Base-by-base conservation (phyloP, 352 stramenopile species). In the Phytophthora multivora region DNA sequence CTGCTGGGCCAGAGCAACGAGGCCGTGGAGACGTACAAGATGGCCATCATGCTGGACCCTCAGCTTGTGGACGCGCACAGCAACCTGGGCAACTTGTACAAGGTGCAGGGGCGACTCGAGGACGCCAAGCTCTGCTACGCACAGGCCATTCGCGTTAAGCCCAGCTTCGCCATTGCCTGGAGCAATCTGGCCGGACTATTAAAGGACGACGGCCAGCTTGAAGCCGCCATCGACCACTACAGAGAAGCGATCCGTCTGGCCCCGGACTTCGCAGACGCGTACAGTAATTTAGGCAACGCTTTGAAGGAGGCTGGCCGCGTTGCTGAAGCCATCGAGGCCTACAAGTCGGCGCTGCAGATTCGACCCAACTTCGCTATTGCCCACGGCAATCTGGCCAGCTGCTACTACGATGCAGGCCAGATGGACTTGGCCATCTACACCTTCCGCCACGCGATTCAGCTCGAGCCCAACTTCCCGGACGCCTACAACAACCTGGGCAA, bases 401-500 rank as follows among this genome's bases (percentile, higher is more conserved):
- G 87, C 59, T 97, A 96, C 63, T 97, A 95, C 51, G 93, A 97
- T 45, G 73, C 80, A 0, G 86, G 89, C 1, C 79, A 98, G 23
- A 73, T 97, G 21, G 78, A 94, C 21, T 59, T 87, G 19, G 93
- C 93, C 0, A 89, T 97, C 31, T 71, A 84, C 28, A 92, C 88
- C 2, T 98, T 98, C 71, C 80, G 89, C 5, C 88, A 96, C 38
- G 93, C 94, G 0, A 95, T 98, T 41, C 88, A 97, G 57, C 77
- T 98, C 11, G 90, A 97, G 51, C 90, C 91, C 3, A 97, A 98
- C 61, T 97, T 97, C 40, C 89, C 91, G 0, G 91, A 98, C 63
- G 94, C 91, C 0, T 97, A 96, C 76, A 98, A 98, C 68, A 98
- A 98, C 62, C 69, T 98, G 19, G 94, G 91, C 25, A 98, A 98